phyloP scores from a whole-genome alignment of 2,329 filamentous ascomycete species.

The Trichoderma sp. region DNA sequence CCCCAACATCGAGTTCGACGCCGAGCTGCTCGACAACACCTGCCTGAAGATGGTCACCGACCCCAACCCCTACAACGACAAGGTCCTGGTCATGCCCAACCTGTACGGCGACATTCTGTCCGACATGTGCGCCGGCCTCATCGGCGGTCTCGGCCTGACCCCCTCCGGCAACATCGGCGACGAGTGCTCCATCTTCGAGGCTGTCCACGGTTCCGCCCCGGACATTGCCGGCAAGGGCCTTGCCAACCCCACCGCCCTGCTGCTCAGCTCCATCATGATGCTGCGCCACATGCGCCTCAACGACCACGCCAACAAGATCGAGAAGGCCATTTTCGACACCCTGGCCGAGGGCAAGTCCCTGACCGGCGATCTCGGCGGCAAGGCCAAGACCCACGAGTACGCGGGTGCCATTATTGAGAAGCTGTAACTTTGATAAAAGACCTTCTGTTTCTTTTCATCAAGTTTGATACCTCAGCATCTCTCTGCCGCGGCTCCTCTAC shows the following conservation, averaged over 20 bases:
- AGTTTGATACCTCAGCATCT: slow-evolving; percentile 9
- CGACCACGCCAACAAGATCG: slow-evolving; percentile 82
- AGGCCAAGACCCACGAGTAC: slow-evolving; percentile 94
- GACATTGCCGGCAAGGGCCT: slow-evolving; percentile 96
- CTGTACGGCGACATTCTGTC: slow-evolving; percentile 99
- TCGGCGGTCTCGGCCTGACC: slow-evolving; percentile 94
- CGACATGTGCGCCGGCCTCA: slow-evolving; percentile 98
- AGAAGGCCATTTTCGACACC: slow-evolving; percentile 93
- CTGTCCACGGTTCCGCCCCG: slow-evolving; percentile 94
- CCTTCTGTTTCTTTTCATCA: not conserved
- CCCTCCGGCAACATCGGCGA: slow-evolving; percentile 98
- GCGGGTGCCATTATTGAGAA: slow-evolving; percentile 83
- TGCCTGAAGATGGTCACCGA: slow-evolving; percentile 99
- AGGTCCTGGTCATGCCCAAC: slow-evolving; percentile 98
- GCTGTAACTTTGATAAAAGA: slow-evolving; percentile 48
- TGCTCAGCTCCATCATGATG: slow-evolving; percentile 99
- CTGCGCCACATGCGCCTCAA: slow-evolving; percentile 94
- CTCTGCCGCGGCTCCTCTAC: not conserved
- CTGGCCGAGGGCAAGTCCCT: slow-evolving; percentile 94
- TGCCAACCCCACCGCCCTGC: slow-evolving; percentile 94
- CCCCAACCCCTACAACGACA: slow-evolving; percentile 96
- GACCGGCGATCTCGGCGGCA: slow-evolving; percentile 94
- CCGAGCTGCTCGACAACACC: slow-evolving; percentile 97
- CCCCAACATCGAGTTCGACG: slow-evolving; percentile 93
- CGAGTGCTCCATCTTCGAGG: slow-evolving; percentile 99